Evolutionary conservation across 2,329 filamentous ascomycete species (phyloP).

Genomic region (Aureobasidium sp.): DNA sequence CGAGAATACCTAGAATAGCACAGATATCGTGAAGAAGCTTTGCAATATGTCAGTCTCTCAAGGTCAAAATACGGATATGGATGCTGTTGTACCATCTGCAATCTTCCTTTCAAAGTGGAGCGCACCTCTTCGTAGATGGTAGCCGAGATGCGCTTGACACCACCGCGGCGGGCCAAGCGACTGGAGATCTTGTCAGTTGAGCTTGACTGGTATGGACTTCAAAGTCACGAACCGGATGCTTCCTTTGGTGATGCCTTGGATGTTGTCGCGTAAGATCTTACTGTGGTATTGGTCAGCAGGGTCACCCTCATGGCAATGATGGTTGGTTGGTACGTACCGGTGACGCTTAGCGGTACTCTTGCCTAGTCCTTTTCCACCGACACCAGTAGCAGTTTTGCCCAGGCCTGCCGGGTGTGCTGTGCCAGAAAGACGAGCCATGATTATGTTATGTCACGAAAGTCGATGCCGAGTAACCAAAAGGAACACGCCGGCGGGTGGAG

Average conservation of each 20-base stretch:
- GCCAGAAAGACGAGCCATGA: background rate
- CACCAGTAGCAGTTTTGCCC: background rate
- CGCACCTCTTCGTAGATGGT: constrained; percentile 59
- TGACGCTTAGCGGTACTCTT: constrained; percentile 2
- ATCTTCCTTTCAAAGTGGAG: constrained; percentile 44
- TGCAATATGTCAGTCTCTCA: background rate
- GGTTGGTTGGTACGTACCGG: background rate
- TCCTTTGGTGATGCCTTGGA: constrained; percentile 11
- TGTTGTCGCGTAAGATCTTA: constrained; percentile 17
- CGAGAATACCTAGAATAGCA: constrained; percentile 20
- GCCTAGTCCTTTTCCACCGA: constrained; percentile 7
- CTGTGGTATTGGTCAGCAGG: background rate
- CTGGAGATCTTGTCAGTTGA: constrained; percentile 28
- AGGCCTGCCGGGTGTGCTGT: background rate
- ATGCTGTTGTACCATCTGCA: constrained; percentile 49
- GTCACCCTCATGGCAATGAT: background rate
- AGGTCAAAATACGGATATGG: constrained; percentile 25
- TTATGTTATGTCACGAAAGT: background rate
- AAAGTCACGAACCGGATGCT: background rate
- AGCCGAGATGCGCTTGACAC: constrained; percentile 65
- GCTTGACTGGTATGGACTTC: background rate
- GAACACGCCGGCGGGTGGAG: background rate
- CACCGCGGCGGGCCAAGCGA: constrained; percentile 66
- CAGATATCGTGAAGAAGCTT: constrained; percentile 23
- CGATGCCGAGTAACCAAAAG: background rate